These are phyloP conservation scores for Hypoxylon lienhwacheense DNA, from an alignment of 495 filamentous ascomycete species.

Conservation along the genomic window DNA sequence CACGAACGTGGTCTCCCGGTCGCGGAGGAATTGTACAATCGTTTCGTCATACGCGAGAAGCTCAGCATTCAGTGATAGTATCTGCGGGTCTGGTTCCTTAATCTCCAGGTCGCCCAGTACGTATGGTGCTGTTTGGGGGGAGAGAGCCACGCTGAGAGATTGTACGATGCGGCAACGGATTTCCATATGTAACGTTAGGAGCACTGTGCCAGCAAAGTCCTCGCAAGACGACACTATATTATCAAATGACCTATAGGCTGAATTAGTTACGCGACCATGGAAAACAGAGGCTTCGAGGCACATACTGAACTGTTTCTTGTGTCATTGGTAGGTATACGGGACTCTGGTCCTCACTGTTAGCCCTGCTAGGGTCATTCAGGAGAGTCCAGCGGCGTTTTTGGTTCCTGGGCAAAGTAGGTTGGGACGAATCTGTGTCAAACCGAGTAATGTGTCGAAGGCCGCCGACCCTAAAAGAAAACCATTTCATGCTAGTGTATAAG, in stretches of 20 bases:
- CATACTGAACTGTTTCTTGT: constrained; percentile 73
- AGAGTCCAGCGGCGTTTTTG: constrained; percentile 79
- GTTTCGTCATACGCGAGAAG: constrained; percentile 84
- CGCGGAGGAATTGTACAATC: constrained; percentile 66
- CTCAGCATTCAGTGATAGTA: constrained; percentile 76
- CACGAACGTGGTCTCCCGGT: constrained; percentile 68
- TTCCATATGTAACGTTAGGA: constrained; percentile 85
- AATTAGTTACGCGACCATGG: constrained; percentile 24
- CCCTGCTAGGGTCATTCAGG: constrained; percentile 60
- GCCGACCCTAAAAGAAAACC: constrained; percentile 79
- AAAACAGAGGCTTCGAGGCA: constrained; percentile 11
- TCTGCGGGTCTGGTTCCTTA: constrained; percentile 74
- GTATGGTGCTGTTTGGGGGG: constrained; percentile 62
- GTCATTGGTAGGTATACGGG: constrained; percentile 89
- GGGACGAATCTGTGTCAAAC: constrained; percentile 57
- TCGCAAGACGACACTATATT: constrained; percentile 77
- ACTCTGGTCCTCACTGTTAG: constrained; percentile 46
- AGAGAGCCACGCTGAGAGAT: constrained; percentile 58
- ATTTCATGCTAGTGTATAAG: constrained; percentile 96
- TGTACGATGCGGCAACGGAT: constrained; percentile 80
- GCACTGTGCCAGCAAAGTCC: constrained; percentile 70
- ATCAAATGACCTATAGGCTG: constrained; percentile 70
- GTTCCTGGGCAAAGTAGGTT: constrained; percentile 49
- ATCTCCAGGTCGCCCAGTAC: constrained; percentile 74
- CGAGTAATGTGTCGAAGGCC: constrained; percentile 73